Conservation (phyloP, 2,329 filamentous ascomycete genomes). For the Ophiostoma sp. region DNA sequence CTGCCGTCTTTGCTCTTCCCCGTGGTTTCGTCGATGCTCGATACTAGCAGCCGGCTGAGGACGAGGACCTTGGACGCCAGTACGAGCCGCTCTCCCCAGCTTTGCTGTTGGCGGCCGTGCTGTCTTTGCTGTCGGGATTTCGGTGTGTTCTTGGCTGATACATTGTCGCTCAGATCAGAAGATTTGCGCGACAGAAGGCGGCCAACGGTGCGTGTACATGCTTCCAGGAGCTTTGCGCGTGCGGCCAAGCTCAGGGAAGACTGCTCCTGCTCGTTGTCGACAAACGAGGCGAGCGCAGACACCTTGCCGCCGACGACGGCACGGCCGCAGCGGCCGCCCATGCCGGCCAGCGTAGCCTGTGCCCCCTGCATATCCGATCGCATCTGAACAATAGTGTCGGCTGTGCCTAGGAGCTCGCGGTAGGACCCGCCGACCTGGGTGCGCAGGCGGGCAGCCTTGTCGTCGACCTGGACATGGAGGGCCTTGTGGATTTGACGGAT, state of each 20-base stretch:
- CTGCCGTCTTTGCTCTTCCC: not conserved
- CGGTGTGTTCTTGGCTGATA: not conserved
- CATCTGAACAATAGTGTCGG: slow-evolving; percentile 91
- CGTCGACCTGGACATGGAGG: slow-evolving; percentile 55
- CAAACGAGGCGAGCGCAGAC: slow-evolving; percentile 49
- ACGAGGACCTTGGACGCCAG: slow-evolving; percentile 67
- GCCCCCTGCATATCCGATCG: slow-evolving; percentile 68
- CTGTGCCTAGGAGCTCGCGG: slow-evolving; percentile 83
- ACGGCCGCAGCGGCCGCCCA: slow-evolving; percentile 74
- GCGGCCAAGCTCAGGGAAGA: slow-evolving; percentile 35
- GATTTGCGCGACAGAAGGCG: slow-evolving; percentile 37
- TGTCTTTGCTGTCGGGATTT: slow-evolving; percentile 32
- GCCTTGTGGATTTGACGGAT: slow-evolving; percentile 58
- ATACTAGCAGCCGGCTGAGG: slow-evolving; percentile 67
- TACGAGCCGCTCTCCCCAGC: slow-evolving; percentile 48
- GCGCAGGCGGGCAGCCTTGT: slow-evolving; percentile 57
- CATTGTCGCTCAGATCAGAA: not conserved
- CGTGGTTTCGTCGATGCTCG: slow-evolving; percentile 52
- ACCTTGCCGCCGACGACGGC: slow-evolving; percentile 62
- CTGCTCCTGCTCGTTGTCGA: slow-evolving; percentile 28
- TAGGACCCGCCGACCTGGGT: slow-evolving; percentile 65
- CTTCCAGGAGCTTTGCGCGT: slow-evolving; percentile 46
- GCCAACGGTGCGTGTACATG: slow-evolving; percentile 46
- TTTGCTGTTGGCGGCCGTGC: slow-evolving; percentile 24
- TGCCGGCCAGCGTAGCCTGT: slow-evolving; percentile 63